Conservation (phyloP, 2,329 filamentous ascomycete genomes). For the Aspergillus proliferans region DNA sequence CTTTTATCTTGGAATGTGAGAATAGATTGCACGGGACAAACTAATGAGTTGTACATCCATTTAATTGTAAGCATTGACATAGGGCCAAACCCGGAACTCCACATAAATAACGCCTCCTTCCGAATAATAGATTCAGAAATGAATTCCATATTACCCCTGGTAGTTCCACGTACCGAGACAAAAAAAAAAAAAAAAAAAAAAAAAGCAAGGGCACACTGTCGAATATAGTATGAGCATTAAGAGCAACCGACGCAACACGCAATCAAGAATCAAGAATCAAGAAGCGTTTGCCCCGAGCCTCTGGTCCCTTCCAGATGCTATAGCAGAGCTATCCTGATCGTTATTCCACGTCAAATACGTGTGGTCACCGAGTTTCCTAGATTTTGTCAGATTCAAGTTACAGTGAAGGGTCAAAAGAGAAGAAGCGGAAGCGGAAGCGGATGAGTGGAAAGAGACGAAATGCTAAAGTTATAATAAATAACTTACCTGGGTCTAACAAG, state of each 20-base stretch:
- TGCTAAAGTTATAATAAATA: too few species aligned
- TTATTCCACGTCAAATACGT: conserved; percentile 96
- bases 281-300: conserved; percentile 23
- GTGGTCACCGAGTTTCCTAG: conserved; percentile 92
- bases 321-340: conserved; percentile 54
- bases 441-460: background rate
- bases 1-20: background rate
- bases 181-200: background rate
- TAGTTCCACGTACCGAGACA: background rate
- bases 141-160: background rate
- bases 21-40: background rate
- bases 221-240: background rate
- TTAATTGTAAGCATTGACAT: background rate
- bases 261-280: conserved; percentile 8
- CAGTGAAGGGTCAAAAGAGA: background rate
- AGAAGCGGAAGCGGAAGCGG: too few species aligned
- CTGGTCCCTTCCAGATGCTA: conserved; percentile 53
- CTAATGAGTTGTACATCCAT: background rate
- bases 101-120: background rate
- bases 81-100: background rate
- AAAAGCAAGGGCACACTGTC: background rate
- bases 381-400: conserved; percentile 2
- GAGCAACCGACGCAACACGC: background rate
- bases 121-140: background rate
- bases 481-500: conserved; percentile 79